Conservation (phyloP, 179 eudicot genomes). For the Sideroxylon spinosum region DNA sequence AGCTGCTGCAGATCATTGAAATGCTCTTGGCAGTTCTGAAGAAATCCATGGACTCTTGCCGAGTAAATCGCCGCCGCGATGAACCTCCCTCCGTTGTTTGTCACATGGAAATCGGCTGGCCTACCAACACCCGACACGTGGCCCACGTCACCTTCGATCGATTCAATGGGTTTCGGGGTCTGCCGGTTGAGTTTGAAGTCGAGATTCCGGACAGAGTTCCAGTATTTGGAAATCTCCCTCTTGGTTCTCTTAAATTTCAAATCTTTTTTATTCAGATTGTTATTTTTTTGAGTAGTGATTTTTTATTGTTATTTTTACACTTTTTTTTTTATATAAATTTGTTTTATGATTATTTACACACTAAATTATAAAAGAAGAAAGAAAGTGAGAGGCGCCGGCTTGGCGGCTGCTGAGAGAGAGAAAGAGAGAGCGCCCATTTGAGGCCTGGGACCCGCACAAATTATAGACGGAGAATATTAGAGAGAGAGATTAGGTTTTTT, state of each 20-base stretch:
- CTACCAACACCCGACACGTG: slow-evolving; percentile 78
- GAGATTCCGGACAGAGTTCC: slow-evolving; percentile 74
- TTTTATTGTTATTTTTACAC: no score
- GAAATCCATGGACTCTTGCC: slow-evolving; percentile 78
- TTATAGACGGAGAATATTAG: not conserved
- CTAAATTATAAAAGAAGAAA: no score
- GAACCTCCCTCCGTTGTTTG: slow-evolving; percentile 50
- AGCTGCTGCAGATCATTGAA: slow-evolving; percentile 34
- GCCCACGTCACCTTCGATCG: slow-evolving; percentile 92
- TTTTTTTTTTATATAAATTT: no score
- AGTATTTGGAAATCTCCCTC: slow-evolving; percentile 28
- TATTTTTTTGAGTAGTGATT: no score
- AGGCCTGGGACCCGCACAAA: no score
- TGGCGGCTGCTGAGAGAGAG: no score
- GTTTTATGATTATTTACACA: no score
- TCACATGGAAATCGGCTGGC: slow-evolving; percentile 98
- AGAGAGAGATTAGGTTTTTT: not conserved
- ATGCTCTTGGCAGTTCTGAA: slow-evolving; percentile 60
- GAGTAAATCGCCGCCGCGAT: slow-evolving; percentile 42
- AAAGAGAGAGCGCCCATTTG: no score
- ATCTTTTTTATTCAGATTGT: no score
- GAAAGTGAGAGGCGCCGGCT: no score
- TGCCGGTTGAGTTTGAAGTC: slow-evolving; percentile 80
- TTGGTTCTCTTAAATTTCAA: not conserved
- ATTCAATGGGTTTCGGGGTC: slow-evolving; percentile 80